Evolutionary conservation across 129 eudicot species (phyloP).

Genomic region (Pseudognaphalium luteoalbum): DNA sequence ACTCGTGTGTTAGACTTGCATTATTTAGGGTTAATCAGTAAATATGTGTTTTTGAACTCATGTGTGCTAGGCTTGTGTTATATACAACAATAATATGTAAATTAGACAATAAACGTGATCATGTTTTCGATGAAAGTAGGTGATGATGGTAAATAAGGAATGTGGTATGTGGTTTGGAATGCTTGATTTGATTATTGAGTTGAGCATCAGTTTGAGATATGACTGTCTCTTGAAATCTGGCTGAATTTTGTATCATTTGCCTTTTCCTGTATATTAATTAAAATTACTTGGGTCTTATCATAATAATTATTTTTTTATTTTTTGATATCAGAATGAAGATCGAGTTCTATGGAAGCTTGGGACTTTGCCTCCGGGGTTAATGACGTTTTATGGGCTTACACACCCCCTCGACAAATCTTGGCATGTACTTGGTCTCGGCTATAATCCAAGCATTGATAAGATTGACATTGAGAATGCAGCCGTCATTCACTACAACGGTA

Average conservation of each 20-base stretch:
- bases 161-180: neutral
- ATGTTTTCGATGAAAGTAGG: neutral
- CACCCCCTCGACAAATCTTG: conserved; percentile 90
- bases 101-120: neutral
- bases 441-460: conserved; percentile 72
- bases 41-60: neutral
- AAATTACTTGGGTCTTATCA: neutral
- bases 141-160: neutral
- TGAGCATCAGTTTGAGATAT: neutral
- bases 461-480: conserved; percentile 88
- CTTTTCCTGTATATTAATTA: neutral
- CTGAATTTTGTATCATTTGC: neutral
- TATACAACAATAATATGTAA: neutral
- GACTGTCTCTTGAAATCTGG: neutral
- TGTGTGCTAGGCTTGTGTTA: neutral
- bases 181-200: neutral
- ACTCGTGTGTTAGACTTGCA: neutral
- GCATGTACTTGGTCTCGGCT: conserved; percentile 98
- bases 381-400: conserved; percentile 88
- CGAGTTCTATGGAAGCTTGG: conserved; percentile 94
- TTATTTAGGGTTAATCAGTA: too few relatives aligned
- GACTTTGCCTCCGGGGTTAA: conserved; percentile 89
- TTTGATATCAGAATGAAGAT: conserved; percentile 65
- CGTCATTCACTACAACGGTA: conserved; percentile 90
- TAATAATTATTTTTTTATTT: neutral